A percentile compares a stretch with the other conserved stretches of the same genome.
Conservation (phyloP, 2,329 filamentous ascomycete genomes). For the Chaetothyriales sp. region DNA sequence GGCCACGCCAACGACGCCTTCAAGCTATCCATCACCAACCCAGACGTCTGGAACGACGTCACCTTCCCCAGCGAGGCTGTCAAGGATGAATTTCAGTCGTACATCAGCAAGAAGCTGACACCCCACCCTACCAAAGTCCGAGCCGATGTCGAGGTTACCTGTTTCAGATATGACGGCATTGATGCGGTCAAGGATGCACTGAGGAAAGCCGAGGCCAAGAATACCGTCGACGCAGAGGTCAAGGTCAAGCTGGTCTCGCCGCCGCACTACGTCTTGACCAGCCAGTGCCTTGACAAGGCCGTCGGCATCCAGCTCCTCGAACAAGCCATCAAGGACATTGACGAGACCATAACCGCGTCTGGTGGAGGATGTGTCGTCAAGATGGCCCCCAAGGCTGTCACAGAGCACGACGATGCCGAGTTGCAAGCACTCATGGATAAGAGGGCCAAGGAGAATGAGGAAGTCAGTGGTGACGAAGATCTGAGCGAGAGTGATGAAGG, state of each 20-base stretch:
- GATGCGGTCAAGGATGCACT: constrained; percentile 93
- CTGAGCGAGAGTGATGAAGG: constrained; percentile 91
- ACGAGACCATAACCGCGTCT: constrained; percentile 60
- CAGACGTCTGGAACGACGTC: constrained; percentile 89
- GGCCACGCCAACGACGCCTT: constrained; percentile 95
- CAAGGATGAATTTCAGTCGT: constrained; percentile 78
- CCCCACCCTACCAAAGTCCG: constrained; percentile 98
- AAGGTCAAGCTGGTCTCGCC: constrained; percentile 98
- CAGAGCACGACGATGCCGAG: constrained; percentile 94
- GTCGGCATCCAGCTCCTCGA: constrained; percentile 73
- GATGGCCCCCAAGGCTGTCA: constrained; percentile 99
- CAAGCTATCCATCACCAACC: constrained; percentile 97
- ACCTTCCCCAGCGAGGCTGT: constrained; percentile 75
- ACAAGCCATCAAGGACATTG: constrained; percentile 78
- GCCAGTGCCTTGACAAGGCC: constrained; percentile 86
- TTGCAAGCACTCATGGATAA: constrained; percentile 98
- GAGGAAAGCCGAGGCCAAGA: constrained; percentile 78
- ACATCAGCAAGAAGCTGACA: constrained; percentile 93
- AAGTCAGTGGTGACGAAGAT: constrained; percentile 95
- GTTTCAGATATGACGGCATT: constrained; percentile 93
- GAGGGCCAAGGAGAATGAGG: constrained; percentile 91
- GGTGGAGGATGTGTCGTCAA: constrained; percentile 76
- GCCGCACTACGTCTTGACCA: constrained; percentile 90
- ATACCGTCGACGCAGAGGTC: constrained; percentile 84
- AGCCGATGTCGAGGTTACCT: constrained; percentile 91